Base-by-base conservation (phyloP, 345 rosid species). In the Bruguiera gymnorhiza region DNA sequence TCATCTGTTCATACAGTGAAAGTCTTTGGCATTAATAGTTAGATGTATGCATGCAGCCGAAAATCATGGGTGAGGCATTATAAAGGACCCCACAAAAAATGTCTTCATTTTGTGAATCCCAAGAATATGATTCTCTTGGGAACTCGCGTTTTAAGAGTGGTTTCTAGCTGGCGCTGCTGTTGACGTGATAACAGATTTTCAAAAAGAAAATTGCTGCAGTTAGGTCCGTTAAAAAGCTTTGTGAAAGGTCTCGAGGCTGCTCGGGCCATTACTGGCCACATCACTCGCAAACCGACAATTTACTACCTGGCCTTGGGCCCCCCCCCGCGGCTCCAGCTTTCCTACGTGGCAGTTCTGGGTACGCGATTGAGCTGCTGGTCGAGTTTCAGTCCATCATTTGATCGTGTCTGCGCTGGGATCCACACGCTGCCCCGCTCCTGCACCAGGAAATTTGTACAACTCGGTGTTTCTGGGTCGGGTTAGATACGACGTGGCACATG, bases 161-260 rank as follows among this genome's bases (percentile, higher is more conserved):
- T 64, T 66, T 73, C 26, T 80, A 84, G 90, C 87, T 86, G 90
- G 86, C 86, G 36, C 29, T 59, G 68, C 60, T 19, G 26, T 67
- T 70, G 73, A 78, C 78, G 69, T 78, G 78, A 63, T 77, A 63
- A 3, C 63, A 20, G 56, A 61, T 68, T 76, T 56, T 39, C 21
- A 43, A 57, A 57, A n/a, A 21, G 23, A 43, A 15, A 43, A 11
- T 39, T 15, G 30, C 69, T 68, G 68, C 78, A 63, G 83, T 78
- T 73, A 67, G 75, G 82, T 70, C 82, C 73, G 78, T 83, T 78
- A 62, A 74, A 74, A 50, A 56, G 30, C 30, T n/a, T n/a, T 54
- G 24, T 19, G 13, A 21, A 20, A 20, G 21, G 9, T 23, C 26
- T 21, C 26, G 26, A n/a, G 26, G 8, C 57, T 1, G 11, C 48